Evolutionary conservation across 768 basidiomycete species (phyloP), one percentile per base, ranked within the genome.

Genomic region (Trametes punicea): DNA sequence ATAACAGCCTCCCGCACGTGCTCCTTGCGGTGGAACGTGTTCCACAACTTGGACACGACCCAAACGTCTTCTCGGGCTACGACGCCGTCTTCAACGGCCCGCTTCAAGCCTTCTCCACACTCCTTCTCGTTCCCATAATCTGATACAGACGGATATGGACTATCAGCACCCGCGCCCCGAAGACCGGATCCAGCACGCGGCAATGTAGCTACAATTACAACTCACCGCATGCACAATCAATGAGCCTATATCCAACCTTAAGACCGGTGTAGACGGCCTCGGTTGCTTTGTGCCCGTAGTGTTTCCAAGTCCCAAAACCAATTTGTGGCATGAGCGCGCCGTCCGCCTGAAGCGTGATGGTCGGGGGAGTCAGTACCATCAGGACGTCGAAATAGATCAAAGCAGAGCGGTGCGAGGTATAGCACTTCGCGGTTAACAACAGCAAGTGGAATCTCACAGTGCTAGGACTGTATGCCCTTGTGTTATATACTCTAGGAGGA

Each of bases 81-180:
- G 34, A 75, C 29, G 31, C 74, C 73, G 23, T 74, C 75, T 26
- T 67, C 63, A 61, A 75, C 64, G 5, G 73, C 73, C 27, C 69
- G 63, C 30, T 49, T 55, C 36, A 75, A 57, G 46, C 73, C 73
- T 44, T 70, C 65, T 16, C 73, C 73, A 51, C 67, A 67, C 59
- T 75, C 71, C 34, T 68, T 66, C 65, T 77, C 76, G 57, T 77
- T 77, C 4, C 69, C 73, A 59, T 77, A 75, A 56, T 75, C 73
- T 62, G 53, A 16, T n/a, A 20, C 20, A 6, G 30, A 6, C 18
- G 46, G 36, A 3, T 2, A 26, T 9, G 25, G n/a, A 38, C 18
- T n/a, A 29, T 29, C 51, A 47, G 51, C 20, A 41, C 31, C 23
- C 7, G 5, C 16, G 16, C 33, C 20, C 27, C 10, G 50, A 41